Percentiles rank a stretch among this genome's conserved stretches.
phyloP scores from a whole-genome alignment of 164 flowering plant species.

The Nymphaea colorata region DNA sequence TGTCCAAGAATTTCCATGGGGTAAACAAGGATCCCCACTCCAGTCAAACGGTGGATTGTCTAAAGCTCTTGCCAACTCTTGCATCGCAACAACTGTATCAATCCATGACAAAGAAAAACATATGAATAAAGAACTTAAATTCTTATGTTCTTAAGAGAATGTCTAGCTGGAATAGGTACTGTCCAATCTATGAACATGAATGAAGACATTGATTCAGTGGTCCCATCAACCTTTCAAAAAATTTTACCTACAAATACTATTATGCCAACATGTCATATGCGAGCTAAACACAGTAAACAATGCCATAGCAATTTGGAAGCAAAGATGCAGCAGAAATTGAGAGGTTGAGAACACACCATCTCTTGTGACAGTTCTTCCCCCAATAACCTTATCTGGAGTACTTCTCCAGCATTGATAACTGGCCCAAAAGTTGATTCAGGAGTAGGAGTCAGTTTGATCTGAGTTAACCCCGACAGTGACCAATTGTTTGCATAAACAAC shows the following conservation, averaged over 20 bases:
- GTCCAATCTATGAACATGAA: no score
- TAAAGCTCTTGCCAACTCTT: conserved; percentile 43
- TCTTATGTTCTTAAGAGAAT: no score
- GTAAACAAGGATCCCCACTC: conserved; percentile 91
- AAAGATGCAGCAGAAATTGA: neutral
- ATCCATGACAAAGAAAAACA: neutral
- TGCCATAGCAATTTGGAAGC: neutral
- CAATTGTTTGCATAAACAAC: conserved; percentile 38
- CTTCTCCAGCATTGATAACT: conserved; percentile 69
- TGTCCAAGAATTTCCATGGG: conserved; percentile 56
- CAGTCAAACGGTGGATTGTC: conserved; percentile 66
- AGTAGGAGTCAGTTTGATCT: conserved; percentile 36
- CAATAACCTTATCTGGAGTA: conserved; percentile 45
- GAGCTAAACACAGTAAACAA: neutral
- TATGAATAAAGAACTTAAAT: neutral
- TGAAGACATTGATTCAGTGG: no score
- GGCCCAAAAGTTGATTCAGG: conserved; percentile 58
- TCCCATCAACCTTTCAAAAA: no score
- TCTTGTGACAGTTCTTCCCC: conserved; percentile 50
- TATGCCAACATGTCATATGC: neutral
- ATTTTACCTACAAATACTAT: neutral
- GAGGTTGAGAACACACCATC: conserved; percentile 40
- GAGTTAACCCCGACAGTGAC: conserved; percentile 62
- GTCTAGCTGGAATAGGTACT: no score
- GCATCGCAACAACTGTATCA: conserved; percentile 54